A percentile compares a stretch with the other conserved stretches of the same genome.
phyloP scores from a whole-genome alignment of 2,329 filamentous ascomycete genomes.

The Pseudocercospora eumusae region DNA sequence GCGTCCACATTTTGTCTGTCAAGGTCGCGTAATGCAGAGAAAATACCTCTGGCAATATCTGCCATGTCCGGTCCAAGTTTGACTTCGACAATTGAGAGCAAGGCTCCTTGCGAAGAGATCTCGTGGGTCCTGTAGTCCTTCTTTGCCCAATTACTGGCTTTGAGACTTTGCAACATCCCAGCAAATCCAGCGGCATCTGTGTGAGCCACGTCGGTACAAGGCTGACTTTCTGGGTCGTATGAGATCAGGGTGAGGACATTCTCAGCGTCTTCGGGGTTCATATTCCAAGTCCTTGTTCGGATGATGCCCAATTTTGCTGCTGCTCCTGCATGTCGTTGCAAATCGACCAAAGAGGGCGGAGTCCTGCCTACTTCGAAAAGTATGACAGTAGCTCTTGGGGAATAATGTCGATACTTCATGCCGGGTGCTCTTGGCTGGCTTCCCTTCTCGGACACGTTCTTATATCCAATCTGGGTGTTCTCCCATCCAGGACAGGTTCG shows the following conservation, averaged over 20 bases:
- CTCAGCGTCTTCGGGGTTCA: conserved; percentile 16
- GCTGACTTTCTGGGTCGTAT: neutral
- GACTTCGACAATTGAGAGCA: conserved; percentile 63
- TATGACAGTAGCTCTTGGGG: conserved; percentile 76
- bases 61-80: conserved; percentile 69
- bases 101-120: conserved; percentile 7
- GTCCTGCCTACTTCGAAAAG: conserved; percentile 62
- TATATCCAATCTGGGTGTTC: conserved; percentile 72
- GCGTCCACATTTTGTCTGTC: conserved; percentile 76
- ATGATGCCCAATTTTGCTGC: conserved; percentile 45
- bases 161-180: conserved; percentile 31
- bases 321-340: conserved; percentile 34
- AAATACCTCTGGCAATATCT: conserved; percentile 81
- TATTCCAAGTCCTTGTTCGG: conserved; percentile 40
- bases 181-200: conserved; percentile 34
- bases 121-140: conserved; percentile 12
- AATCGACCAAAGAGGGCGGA: conserved; percentile 35
- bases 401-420: conserved; percentile 99
- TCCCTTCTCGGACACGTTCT: conserved; percentile 68
- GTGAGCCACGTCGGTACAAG: conserved; percentile 9
- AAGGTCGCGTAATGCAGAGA: conserved; percentile 81
- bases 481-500: conserved; percentile 78
- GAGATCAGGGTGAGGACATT: neutral
- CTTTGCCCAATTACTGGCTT: conserved; percentile 19
- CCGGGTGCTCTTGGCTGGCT: conserved; percentile 79